Evolutionary conservation across 2,329 filamentous ascomycete species (phyloP).

Genomic region (Chalara sp.): DNA sequence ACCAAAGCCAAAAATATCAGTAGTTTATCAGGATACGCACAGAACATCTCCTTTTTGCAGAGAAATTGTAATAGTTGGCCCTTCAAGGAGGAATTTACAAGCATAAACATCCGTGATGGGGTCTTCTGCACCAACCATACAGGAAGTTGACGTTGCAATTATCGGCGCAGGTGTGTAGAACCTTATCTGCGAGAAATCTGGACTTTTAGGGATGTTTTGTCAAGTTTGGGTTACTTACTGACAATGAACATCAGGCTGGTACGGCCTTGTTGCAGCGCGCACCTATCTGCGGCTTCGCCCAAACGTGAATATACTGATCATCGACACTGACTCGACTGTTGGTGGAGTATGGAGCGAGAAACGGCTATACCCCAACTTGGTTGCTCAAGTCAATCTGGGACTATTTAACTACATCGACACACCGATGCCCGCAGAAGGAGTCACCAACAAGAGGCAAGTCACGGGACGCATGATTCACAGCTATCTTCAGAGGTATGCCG

Average conservation of each 20-base stretch:
- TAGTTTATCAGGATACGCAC: no score
- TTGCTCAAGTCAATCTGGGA: slow-evolving; percentile 27
- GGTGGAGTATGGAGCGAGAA: slow-evolving; percentile 66
- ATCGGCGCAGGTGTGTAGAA: no score
- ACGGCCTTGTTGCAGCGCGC: slow-evolving; percentile 53
- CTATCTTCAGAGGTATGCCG: not conserved
- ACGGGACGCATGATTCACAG: not conserved
- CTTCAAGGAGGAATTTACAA: no score
- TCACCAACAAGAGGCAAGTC: not conserved
- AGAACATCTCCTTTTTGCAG: no score
- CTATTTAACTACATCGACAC: slow-evolving; percentile 30
- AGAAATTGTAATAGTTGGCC: no score
- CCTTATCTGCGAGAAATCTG: no score
- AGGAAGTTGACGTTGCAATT: no score
- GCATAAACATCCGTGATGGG: no score
- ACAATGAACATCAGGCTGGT: not conserved
- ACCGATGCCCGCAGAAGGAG: not conserved
- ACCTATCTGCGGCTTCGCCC: slow-evolving; percentile 52
- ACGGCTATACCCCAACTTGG: slow-evolving; percentile 59
- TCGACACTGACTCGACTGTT: slow-evolving; percentile 48
- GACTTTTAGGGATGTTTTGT: no score
- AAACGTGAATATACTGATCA: slow-evolving; percentile 42
- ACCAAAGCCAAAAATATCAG: no score
- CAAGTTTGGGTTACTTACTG: no score
- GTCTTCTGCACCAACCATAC: no score